Conservation (phyloP, 176 grass and related monocot species). For the Rhipidocladum racemiflorum region DNA sequence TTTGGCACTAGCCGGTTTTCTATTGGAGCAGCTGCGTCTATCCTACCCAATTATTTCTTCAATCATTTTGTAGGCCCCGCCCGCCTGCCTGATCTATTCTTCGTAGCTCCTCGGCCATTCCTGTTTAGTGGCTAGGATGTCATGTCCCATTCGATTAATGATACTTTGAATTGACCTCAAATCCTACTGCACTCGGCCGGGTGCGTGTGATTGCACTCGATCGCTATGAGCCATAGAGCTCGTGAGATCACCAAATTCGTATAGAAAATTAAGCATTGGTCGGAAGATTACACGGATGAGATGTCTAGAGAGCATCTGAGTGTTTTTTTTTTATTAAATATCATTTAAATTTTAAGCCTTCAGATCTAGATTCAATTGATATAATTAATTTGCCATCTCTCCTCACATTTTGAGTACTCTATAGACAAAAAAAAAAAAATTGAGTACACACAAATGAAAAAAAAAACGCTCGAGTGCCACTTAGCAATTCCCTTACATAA, state of each 20-base stretch:
- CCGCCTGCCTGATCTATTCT: not conserved
- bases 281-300: no score
- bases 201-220: not conserved
- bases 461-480: no score
- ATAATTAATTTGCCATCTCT: no score
- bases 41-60: conserved; percentile 14
- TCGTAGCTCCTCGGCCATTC: not conserved
- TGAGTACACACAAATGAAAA: no score
- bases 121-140: conserved; percentile 11
- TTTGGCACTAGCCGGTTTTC: conserved; percentile 28
- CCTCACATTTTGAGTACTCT: no score
- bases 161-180: conserved; percentile 5
- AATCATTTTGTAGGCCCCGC: conserved; percentile 30
- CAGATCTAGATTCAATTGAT: no score
- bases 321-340: no score
- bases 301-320: no score
- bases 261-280: not conserved
- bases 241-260: not conserved
- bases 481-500: no score
- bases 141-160: not conserved
- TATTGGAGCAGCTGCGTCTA: conserved; percentile 14
- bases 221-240: not conserved
- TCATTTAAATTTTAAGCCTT: no score
- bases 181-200: not conserved
- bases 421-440: no score